Base-by-base conservation (phyloP, 1,139 yeast genomes). In the Nakaseomyces glabratus region DNA sequence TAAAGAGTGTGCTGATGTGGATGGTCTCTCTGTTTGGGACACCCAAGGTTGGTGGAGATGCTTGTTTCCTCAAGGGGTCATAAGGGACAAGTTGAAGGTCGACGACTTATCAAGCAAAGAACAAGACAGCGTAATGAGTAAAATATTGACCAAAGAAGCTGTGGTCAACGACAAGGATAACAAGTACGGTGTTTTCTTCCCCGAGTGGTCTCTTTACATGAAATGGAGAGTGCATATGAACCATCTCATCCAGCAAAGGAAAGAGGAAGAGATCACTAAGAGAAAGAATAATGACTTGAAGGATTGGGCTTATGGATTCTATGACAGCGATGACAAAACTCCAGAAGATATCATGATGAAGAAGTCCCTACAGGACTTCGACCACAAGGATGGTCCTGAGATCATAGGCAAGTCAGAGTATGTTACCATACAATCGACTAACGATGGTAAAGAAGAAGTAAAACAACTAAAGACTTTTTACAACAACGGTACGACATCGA, bases 41-140 rank as follows among this genome's bases (percentile, higher is more conserved):
- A 61, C 73, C 13, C 63, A 69, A 29, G 95, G 95, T 0, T 70
- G 75, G 56, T 86, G 95, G 95, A 69, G 86, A 50, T 86, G 96
- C 58, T 62, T 86, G 36, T 81, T 86, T 60, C 94, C 94, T 19
- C 66, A 68, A 39, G 55, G 68, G 13, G 64, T 60, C 22, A 65
- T 76, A 14, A 55, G 36, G 8, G 40, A 35, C 31, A 8, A 55
- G 54, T 20, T 23, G 44, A n/a, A n/a, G n/a, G n/a, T n/a, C n/a
- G n/a, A n/a, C n/a, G 34, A 33, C 32, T 10, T 24, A 22, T 5
- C 65, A 19, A 6, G 15, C 10, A 26, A 3, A 7, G 30, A 26
- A 11, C 10, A 4, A 11, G 5, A 13, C 4, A 26, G 10, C 6
- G 9, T 26, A 6, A 26, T 26, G 6, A 21, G 11, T 8, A n/a